A percentile compares a stretch with the other conserved stretches of the same genome.
phyloP scores from a whole-genome alignment of 2,329 filamentous ascomycete species.

The Neonectria coccinea region DNA sequence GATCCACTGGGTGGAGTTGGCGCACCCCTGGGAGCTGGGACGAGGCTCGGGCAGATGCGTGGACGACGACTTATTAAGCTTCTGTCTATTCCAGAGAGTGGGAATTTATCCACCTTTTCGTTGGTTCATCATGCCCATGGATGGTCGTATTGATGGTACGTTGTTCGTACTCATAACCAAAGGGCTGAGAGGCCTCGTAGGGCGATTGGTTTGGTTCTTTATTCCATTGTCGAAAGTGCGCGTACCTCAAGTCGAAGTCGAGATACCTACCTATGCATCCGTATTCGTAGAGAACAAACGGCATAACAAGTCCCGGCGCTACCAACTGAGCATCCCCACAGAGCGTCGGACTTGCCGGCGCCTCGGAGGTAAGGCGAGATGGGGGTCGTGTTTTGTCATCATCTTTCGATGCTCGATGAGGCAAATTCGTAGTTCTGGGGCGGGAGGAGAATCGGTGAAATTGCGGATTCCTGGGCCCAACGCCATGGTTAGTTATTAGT shows the following conservation, averaged over 20 bases:
- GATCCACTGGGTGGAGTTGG: constrained; percentile 5
- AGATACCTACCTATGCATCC: not conserved
- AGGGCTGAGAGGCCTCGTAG: not conserved
- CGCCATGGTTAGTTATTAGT: not conserved
- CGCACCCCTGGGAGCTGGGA: not conserved
- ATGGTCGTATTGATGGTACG: not conserved
- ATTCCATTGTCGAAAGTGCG: too few relatives aligned
- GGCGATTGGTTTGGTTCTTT: not conserved
- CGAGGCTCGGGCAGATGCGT: not conserved
- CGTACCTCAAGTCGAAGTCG: not conserved
- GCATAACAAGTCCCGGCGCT: not conserved
- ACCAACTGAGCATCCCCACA: not conserved
- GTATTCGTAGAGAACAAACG: too few relatives aligned
- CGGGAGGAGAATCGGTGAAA: constrained; percentile 7
- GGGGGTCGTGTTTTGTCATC: constrained; percentile 4
- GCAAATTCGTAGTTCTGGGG: constrained; percentile 2
- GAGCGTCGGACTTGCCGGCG: not conserved
- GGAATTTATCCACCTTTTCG: not conserved
- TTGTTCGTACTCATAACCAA: not conserved
- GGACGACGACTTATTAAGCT: not conserved
- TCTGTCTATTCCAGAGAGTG: not conserved
- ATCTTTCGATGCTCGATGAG: constrained; percentile 22
- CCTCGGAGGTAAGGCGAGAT: not conserved
- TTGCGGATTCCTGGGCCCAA: constrained; percentile 8
- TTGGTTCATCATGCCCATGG: not conserved